Conservation (phyloP, 1,284 basidiomycete genomes). For the Vanrija sp. region DNA sequence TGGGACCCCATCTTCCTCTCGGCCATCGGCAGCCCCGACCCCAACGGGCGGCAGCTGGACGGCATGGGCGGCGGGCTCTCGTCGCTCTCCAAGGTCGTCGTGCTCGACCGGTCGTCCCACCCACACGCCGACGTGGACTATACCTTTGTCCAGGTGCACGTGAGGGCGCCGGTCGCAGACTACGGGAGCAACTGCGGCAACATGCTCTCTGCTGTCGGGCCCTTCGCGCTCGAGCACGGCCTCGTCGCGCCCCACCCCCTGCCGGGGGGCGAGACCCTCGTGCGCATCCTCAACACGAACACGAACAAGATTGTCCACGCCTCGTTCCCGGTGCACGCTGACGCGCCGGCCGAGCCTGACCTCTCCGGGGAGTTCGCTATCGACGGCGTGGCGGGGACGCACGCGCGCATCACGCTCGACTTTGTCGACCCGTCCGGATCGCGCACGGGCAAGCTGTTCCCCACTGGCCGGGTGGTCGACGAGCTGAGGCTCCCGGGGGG, state of each 20-base stretch:
- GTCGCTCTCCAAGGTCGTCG: constrained; percentile 72
- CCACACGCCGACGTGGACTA: constrained; percentile 30
- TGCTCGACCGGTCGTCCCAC: constrained; percentile 54
- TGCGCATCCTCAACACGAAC: constrained; percentile 18
- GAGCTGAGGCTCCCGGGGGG: constrained; percentile 43
- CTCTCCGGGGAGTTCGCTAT: constrained; percentile 54
- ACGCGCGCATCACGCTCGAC: constrained; percentile 62
- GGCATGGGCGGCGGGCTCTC: constrained; percentile 70
- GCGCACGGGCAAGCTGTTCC: constrained; percentile 64
- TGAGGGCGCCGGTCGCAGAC: constrained; percentile 20
- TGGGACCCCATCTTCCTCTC: constrained; percentile 65
- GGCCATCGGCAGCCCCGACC: constrained; percentile 80
- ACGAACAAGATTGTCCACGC: constrained; percentile 16
- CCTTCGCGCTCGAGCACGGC: constrained; percentile 30
- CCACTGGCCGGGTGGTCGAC: constrained; percentile 57
- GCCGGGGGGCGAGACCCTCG: constrained; percentile 11
- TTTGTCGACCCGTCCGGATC: constrained; percentile 65
- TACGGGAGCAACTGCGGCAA: constrained; percentile 36
- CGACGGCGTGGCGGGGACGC: constrained; percentile 63
- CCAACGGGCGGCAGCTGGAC: constrained; percentile 70
- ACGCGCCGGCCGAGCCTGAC: constrained; percentile 54
- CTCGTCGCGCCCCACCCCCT: neutral
- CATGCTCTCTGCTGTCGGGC: constrained; percentile 32
- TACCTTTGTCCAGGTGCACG: constrained; percentile 26
- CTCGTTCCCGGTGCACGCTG: constrained; percentile 6